These are phyloP conservation scores for Saccharomycopsis crataegensis DNA, from an alignment of 1,139 yeast species.

Conservation along the genomic window DNA sequence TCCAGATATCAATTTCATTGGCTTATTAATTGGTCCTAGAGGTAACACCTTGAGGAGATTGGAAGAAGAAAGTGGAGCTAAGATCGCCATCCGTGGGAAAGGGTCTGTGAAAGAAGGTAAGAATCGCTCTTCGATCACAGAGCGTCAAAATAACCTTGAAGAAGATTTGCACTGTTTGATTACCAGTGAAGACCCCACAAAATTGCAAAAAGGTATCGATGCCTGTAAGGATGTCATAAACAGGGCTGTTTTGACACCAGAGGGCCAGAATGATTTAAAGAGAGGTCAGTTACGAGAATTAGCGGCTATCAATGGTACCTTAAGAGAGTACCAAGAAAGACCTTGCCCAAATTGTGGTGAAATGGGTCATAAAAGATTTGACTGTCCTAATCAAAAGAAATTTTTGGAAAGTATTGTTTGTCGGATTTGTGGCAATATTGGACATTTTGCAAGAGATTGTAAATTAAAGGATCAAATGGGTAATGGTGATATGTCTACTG, in stretches of 20 bases:
- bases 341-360: constrained; percentile 54
- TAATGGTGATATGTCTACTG: constrained; percentile 21
- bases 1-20: constrained; percentile 91
- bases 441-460: constrained; percentile 90
- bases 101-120: constrained; percentile 96
- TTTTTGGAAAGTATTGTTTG: constrained; percentile 60
- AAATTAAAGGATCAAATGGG: constrained; percentile 30
- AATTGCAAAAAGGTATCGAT: constrained; percentile 67
- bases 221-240: constrained; percentile 72
- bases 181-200: constrained; percentile 75
- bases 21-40: constrained; percentile 88
- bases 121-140: constrained; percentile 40
- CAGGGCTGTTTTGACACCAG: constrained; percentile 82
- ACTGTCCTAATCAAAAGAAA: constrained; percentile 50
- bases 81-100: constrained; percentile 80
- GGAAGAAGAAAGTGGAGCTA: constrained; percentile 69
- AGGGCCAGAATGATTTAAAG: constrained; percentile 87
- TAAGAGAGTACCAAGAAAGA: constrained; percentile 71
- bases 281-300: constrained; percentile 85
- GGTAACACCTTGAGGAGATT: constrained; percentile 80
- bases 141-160: constrained; percentile 43
- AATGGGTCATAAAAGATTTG: constrained; percentile 53
- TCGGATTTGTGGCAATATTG: constrained; percentile 69
- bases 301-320: constrained; percentile 91
- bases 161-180: constrained; percentile 89